phyloP scores from a whole-genome alignment of 2,329 filamentous ascomycete genomes.

The Ophiocordyceps australis region DNA sequence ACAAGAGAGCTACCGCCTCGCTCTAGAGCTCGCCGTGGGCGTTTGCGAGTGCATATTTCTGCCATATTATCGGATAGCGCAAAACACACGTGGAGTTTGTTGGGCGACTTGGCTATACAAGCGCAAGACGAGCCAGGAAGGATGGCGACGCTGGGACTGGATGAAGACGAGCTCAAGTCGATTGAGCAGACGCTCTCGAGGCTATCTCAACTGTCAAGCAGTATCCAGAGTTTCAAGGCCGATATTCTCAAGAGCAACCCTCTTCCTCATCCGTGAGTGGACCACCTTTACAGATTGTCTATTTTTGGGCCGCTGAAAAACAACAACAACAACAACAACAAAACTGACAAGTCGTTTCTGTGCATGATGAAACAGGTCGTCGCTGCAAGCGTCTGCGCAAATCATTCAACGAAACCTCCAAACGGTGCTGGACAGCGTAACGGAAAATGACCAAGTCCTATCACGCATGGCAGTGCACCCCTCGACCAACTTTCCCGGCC shows the following conservation, averaged over 20 bases:
- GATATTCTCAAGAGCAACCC: slow-evolving; percentile 44
- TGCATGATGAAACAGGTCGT: slow-evolving; percentile 33
- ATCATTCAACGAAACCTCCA: slow-evolving; percentile 56
- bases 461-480: slow-evolving; percentile 57
- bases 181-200: slow-evolving; percentile 55
- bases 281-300: neutral
- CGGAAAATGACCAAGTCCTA: slow-evolving; percentile 48
- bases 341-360: too few relatives aligned
- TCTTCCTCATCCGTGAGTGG: slow-evolving; percentile 47
- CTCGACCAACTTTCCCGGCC: slow-evolving; percentile 55
- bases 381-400: slow-evolving; percentile 51
- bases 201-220: slow-evolving; percentile 49
- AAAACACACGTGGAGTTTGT: too few relatives aligned
- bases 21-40: too few relatives aligned
- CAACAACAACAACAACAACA: neutral
- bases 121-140: neutral
- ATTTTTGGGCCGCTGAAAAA: neutral
- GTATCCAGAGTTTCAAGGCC: slow-evolving; percentile 43
- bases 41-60: too few relatives aligned
- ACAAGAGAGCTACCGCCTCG: too few relatives aligned
- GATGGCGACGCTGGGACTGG: slow-evolving; percentile 28
- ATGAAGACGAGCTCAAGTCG: slow-evolving; percentile 43
- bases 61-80: too few relatives aligned
- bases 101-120: too few relatives aligned
- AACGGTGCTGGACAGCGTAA: slow-evolving; percentile 45